phyloP scores from a whole-genome alignment of 805 yeast genomes.

The Blastobotrys americana region DNA sequence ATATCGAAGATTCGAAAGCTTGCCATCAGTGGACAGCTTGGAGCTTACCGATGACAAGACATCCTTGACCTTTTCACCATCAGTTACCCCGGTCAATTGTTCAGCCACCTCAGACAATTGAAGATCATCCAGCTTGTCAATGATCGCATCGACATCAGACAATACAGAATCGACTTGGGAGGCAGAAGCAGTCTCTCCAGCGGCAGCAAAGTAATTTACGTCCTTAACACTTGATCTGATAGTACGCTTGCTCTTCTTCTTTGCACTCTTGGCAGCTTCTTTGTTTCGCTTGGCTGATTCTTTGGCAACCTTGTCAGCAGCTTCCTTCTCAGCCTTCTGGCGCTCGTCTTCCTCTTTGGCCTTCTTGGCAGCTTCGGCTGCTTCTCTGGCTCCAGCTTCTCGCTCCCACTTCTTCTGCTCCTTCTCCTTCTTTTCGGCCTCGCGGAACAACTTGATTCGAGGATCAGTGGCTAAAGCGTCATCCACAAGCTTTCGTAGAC shows the following conservation, averaged over 20 bases:
- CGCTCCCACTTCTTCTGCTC: slow-evolving; percentile 95
- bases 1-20: slow-evolving; percentile 28
- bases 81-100: slow-evolving; percentile 50
- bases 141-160: slow-evolving; percentile 68
- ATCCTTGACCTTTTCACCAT: slow-evolving; percentile 51
- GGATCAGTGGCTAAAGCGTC: slow-evolving; percentile 89
- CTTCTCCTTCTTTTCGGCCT: slow-evolving; percentile 89
- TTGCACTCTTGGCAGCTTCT: slow-evolving; percentile 80
- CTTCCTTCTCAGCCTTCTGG: slow-evolving; percentile 70
- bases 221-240: slow-evolving; percentile 80
- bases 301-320: slow-evolving; percentile 51
- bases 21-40: slow-evolving; percentile 47
- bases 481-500: slow-evolving; percentile 78
- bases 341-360: slow-evolving; percentile 84
- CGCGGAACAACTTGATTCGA: slow-evolving; percentile 88
- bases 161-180: slow-evolving; percentile 25
- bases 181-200: slow-evolving; percentile 58
- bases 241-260: slow-evolving; percentile 93
- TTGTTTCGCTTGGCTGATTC: slow-evolving; percentile 90
- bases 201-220: slow-evolving; percentile 62
- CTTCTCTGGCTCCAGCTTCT: slow-evolving; percentile 95
- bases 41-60: slow-evolving; percentile 50
- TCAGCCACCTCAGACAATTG: slow-evolving; percentile 69
- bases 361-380: slow-evolving; percentile 84
- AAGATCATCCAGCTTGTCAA: slow-evolving; percentile 74